These are phyloP conservation scores for Xylariaceae sp. DNA, from an alignment of 2,329 filamentous ascomycete species.

Conservation along the genomic window DNA sequence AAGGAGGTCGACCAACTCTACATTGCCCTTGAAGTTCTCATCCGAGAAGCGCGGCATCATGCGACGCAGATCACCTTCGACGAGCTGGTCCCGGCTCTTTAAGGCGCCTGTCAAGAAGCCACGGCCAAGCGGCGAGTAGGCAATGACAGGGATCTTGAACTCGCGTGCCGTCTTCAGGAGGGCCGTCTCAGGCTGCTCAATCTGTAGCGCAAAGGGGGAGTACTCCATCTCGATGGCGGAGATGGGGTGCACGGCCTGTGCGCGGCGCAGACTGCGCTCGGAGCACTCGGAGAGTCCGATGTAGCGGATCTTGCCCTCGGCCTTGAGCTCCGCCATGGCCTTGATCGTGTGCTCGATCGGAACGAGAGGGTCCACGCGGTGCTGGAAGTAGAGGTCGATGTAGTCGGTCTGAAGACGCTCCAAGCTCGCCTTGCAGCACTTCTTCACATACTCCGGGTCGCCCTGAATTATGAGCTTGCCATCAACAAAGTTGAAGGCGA, in stretches of 20 bases:
- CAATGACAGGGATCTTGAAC: conserved; percentile 48
- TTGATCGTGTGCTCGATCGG: conserved; percentile 44
- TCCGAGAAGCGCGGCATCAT: conserved; percentile 39
- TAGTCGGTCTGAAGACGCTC: conserved; percentile 43
- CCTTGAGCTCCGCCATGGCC: conserved; percentile 43
- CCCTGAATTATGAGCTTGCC: conserved; percentile 22
- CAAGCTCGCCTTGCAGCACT: conserved; percentile 35
- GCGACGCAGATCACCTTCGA: conserved; percentile 35
- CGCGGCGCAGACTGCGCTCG: conserved; percentile 45
- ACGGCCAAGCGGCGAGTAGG: conserved; percentile 52
- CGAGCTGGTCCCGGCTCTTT: conserved; percentile 40
- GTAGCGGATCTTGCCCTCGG: conserved; percentile 48
- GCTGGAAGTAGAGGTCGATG: conserved; percentile 51
- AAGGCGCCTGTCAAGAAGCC: conserved; percentile 48
- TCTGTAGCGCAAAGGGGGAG: conserved; percentile 49
- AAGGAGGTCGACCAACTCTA: conserved; percentile 30
- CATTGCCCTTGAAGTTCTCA: conserved; percentile 48
- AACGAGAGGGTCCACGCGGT: conserved; percentile 41
- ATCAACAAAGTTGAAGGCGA: conserved; percentile 36
- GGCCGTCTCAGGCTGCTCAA: conserved; percentile 47
- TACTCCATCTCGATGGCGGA: conserved; percentile 49
- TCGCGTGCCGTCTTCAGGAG: conserved; percentile 48
- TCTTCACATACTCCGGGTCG: conserved; percentile 26
- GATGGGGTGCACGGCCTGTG: conserved; percentile 43
- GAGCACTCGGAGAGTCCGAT: conserved; percentile 46